Evolutionary conservation across 1,284 basidiomycete genomes (phyloP), one percentile per base, ranked within the genome.

Genomic region (Apiotrichum brassicae): DNA sequence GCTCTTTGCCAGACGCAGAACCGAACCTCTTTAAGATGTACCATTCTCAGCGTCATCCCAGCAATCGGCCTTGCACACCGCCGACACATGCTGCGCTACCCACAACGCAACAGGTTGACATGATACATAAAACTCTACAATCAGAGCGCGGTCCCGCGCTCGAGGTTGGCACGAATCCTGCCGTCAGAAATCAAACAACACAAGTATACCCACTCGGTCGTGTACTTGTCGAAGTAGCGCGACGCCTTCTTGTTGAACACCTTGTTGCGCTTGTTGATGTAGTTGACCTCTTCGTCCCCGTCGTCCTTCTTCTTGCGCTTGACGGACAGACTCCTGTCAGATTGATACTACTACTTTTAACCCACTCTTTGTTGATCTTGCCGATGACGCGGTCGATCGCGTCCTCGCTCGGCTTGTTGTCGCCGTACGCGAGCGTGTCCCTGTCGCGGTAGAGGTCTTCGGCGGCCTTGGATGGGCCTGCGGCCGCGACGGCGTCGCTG

Each of bases 181-280:
- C 14, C 6, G 22, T 23, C 4, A 4, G 14, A 34, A 41, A 14
- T 8, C 19, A 14, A 35, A 12, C 26, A 40, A 46, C 26, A 16
- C 41, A 43, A 46, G 51, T 37, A n/a, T 16, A 64, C 64, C 13
- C 45, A 73, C 70, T 97, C 94, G 48, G 87, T 76, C 2, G 94
- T 98, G 68, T 97, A 94, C 68, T 94, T 92, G 80, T 97, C 90
- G 78, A 92, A 98, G 76, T 92, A 98, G 54, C 94, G 82, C 19
- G 87, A 85, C 91, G 85, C 87, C 84, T 97, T 98, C 77, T 93
- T 93, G 82, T 97, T 98, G 80, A 97, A 98, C 46, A 94, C 89
- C 64, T 89, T 85, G 77, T 99, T 99, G 71, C 86, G 84, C 71
- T 97, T 90, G 78, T 99, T 99, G 82, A 98, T 98, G 70, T 98